Evolutionary conservation across 2,329 filamentous ascomycete genomes (phyloP), one percentile per base, ranked within the genome.

Genomic region (Rosellinia necatrix): DNA sequence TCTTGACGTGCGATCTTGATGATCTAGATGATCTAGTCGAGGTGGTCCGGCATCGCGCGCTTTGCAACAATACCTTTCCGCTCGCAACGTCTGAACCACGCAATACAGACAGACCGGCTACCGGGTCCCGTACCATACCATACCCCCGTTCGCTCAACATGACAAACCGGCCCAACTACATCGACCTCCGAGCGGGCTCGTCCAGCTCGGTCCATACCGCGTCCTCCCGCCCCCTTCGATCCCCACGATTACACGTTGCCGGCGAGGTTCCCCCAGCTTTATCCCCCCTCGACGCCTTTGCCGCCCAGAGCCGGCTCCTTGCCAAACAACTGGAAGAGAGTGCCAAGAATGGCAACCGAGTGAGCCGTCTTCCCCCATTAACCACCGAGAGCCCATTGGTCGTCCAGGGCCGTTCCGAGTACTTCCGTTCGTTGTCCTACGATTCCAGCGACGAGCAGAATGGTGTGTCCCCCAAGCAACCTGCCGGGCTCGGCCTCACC

Each of bases 241-340:
- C 89, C n/a, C 89, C 89, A 37, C 86, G 89, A 59, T 77, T 91
- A 56, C 88, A 92, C 72, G 81, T 90, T 54, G 88, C 89, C 54
- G 90, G 90, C 59, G 90, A 93, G 66, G 83, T 89, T 1, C 93
- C 94, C 17, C 94, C 94, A 4, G 90, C 94, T 49, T 81, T 97
- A 53, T 97, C 94, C 6, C 94, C 94, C 9, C 83, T 99, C 62
- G 94, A 99, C 80, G 93, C 93, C 43, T 96, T 99, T 71, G 93
- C 93, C 19, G 82, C 93, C 60, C 93, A 97, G 70, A 96, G 92
- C 66, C 88, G 93, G 55, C 77, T 96, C 66, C 82, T 99, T 48
- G 92, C 92, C 34, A 90, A 86, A 74, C 89, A 96, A 74, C 84
- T 99, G 59, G 88, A 96, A 72, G 88, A 94, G 64, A 87, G 84